Conservation (phyloP, 2,329 filamentous ascomycete genomes). For the Colletotrichum brevisporum region DNA sequence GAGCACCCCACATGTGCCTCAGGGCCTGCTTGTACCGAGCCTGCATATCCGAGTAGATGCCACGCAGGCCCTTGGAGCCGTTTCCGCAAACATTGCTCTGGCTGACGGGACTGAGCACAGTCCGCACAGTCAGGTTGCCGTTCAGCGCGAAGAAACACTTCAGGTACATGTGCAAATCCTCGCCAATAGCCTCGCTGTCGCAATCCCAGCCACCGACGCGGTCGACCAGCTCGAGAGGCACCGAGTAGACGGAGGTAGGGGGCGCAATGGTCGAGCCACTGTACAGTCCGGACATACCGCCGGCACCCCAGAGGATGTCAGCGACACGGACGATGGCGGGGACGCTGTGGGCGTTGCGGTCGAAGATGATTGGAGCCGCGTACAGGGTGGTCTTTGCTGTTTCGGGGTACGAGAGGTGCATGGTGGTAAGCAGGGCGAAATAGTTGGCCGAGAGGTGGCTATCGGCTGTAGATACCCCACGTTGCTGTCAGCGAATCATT, state of each 20-base stretch:
- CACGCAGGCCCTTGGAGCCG: slow-evolving; percentile 64
- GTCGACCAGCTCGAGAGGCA: slow-evolving; percentile 76
- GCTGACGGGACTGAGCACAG: slow-evolving; percentile 78
- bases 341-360: slow-evolving; percentile 79
- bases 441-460: slow-evolving; percentile 79
- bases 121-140: slow-evolving; percentile 75
- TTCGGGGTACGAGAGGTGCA: slow-evolving; percentile 73
- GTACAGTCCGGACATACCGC: slow-evolving; percentile 79
- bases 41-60: slow-evolving; percentile 69
- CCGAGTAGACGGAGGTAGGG: slow-evolving; percentile 81
- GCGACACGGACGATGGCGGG: slow-evolving; percentile 78
- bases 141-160: slow-evolving; percentile 84
- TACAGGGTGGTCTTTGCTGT: slow-evolving; percentile 76
- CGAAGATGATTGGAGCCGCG: slow-evolving; percentile 79
- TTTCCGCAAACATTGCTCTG: slow-evolving; percentile 79
- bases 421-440: slow-evolving; percentile 74
- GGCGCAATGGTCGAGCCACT: slow-evolving; percentile 74
- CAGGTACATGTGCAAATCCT: slow-evolving; percentile 84
- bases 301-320: slow-evolving; percentile 80
- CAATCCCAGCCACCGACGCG: slow-evolving; percentile 81
- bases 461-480: slow-evolving; percentile 66
- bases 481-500: slow-evolving; percentile 48
- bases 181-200: slow-evolving; percentile 79
- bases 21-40: slow-evolving; percentile 81
- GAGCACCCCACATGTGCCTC: slow-evolving; percentile 82